Evolutionary conservation across 106 monocot genomes (phyloP).

Genomic region (Hemerocallis citrina): DNA sequence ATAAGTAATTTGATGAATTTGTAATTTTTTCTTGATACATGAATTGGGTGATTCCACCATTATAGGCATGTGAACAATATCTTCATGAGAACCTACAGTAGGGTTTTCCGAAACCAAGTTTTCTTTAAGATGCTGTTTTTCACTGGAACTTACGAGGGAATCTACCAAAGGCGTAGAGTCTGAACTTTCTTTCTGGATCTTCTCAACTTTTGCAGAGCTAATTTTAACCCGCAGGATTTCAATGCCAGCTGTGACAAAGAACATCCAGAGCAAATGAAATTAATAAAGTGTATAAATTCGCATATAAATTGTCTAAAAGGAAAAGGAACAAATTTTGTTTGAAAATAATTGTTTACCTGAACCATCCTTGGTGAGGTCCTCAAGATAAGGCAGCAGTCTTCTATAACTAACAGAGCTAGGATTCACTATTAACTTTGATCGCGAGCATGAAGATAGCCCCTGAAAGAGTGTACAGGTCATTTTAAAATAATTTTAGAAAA

Average conservation of each 20-base stretch:
- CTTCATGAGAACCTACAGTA: background rate
- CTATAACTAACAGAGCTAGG: constrained; percentile 3
- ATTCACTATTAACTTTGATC: background rate
- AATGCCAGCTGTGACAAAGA: background rate
- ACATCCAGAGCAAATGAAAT: background rate
- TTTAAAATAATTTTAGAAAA: background rate
- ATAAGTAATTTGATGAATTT: background rate
- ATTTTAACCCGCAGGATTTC: background rate
- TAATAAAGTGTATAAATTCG: background rate
- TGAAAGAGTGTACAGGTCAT: background rate
- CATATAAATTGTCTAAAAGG: background rate
- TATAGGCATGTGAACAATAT: background rate
- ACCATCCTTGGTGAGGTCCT: constrained; percentile 3
- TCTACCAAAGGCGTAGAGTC: background rate
- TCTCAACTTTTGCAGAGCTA: background rate
- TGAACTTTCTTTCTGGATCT: background rate
- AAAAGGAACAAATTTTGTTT: background rate
- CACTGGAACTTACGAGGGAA: background rate
- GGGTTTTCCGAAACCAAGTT: background rate
- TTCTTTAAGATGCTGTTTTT: background rate
- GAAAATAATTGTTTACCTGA: constrained; percentile 2
- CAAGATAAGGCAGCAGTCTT: constrained; percentile 6
- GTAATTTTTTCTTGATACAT: background rate
- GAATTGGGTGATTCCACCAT: background rate
- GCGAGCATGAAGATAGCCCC: background rate